Base-by-base conservation (phyloP, 2,329 filamentous ascomycete genomes). In the Arthrobotrys entomopaga region DNA sequence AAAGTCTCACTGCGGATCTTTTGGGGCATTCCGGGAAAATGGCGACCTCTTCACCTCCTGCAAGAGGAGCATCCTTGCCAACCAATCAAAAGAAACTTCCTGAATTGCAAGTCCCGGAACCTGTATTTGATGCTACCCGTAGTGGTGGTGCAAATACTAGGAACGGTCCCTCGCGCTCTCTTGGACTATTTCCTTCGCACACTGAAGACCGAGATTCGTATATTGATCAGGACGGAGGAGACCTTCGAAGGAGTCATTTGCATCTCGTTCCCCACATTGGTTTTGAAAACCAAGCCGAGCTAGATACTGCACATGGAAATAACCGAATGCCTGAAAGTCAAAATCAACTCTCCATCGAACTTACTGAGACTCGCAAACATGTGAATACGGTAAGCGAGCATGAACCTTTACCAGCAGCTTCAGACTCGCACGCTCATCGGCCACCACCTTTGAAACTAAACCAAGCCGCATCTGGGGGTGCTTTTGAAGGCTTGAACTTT, bases 21-120 rank as follows among this genome's bases (percentile, higher is more conserved):
- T 40, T 75, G 5, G 43, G 49, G n/a, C 63, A 75, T 20, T 69
- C 63, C 15, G 60, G 63, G 6, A 75, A 75, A 50, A 75, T 75
- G 63, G 63, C 70, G 7, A 59, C 59, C 13, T 58, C 77, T 13
- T 70, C 77, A 15, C 75, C 76, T 57, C 76, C 76, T 19, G 76
- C 72, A 46, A 64, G 77, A 43, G 65, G 72, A 16, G 57, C 76
- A n/a, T 77, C 76, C 49, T 53, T 76, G 29, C 65, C 76, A 42
- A 53, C 63, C 10, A 65, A 66, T 16, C 75, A 77, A 22, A 76
- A 77, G 58, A 34, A 48, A n/a, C n/a, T 60, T 58, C 63, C 65
- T 6, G 60, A 66, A 20, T 46, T 70, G 22, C 60, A 69, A 40
- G 13, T 72, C n/a, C 60, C 66, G 2, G 72, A 65, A 6, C 54